These are phyloP conservation scores for thale cress (Arabidopsis thaliana) DNA, from an alignment of 345 rosid genomes.

Conservation along the genomic window DNA sequence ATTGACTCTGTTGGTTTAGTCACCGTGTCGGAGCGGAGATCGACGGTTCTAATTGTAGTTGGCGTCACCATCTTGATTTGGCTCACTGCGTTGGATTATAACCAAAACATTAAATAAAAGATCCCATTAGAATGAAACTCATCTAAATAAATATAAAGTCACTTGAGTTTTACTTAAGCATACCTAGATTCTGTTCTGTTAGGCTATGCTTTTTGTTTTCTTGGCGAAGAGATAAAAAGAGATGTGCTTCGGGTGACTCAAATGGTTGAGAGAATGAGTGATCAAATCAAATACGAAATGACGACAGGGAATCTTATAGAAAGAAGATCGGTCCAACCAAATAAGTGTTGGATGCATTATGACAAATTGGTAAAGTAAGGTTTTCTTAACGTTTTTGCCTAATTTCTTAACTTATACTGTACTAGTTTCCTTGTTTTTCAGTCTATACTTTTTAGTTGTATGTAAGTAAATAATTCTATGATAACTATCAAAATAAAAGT, in stretches of 20 bases:
- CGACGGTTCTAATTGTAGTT: constrained; percentile 66
- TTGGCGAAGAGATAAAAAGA: constrained; percentile 27
- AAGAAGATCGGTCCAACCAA: constrained; percentile 31
- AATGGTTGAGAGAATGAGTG: constrained; percentile 12
- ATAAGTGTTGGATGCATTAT: constrained; percentile 27
- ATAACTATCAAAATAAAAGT: background rate
- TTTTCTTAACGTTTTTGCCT: constrained; percentile 13
- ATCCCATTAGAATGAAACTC: background rate
- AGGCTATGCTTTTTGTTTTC: constrained; percentile 1
- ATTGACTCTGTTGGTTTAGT: constrained; percentile 86
- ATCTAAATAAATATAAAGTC: background rate
- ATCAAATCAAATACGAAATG: constrained; percentile 27
- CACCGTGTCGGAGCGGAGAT: constrained; percentile 94
- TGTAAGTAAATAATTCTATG: background rate
- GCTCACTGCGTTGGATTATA: background rate
- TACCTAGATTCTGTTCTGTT: constrained; percentile 10
- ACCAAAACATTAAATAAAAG: background rate
- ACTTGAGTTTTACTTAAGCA: background rate
- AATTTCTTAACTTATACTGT: constrained; percentile 2
- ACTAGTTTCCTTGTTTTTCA: background rate
- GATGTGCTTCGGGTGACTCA: constrained; percentile 16
- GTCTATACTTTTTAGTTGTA: background rate
- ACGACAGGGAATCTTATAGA: constrained; percentile 34
- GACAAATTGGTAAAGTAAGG: constrained; percentile 35
- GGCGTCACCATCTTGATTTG: constrained; percentile 35